These are phyloP conservation scores for Colletotrichum cereale DNA, from an alignment of 2,329 filamentous ascomycete genomes.

Conservation along the genomic window DNA sequence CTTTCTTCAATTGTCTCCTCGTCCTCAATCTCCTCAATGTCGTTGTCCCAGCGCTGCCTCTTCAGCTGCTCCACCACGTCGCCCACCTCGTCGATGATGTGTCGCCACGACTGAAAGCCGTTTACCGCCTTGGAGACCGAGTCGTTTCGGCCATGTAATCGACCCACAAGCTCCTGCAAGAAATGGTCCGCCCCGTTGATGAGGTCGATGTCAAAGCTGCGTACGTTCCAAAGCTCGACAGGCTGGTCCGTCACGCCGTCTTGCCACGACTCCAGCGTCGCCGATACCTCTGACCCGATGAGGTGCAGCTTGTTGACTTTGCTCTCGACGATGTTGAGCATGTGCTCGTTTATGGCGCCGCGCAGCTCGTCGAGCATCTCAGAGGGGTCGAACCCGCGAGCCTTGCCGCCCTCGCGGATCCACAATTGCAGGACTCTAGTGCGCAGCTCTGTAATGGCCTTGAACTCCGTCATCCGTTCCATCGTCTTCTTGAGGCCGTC, in stretches of 20 bases:
- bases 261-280: slow-evolving; percentile 72
- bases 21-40: slow-evolving; percentile 79
- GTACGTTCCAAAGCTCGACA: slow-evolving; percentile 75
- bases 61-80: slow-evolving; percentile 74
- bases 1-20: slow-evolving; percentile 77
- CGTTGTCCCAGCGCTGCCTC: slow-evolving; percentile 80
- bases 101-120: slow-evolving; percentile 79
- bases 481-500: slow-evolving; percentile 73
- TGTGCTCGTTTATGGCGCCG: slow-evolving; percentile 74
- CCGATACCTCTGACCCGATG: slow-evolving; percentile 74
- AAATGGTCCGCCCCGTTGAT: slow-evolving; percentile 75
- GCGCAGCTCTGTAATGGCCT: slow-evolving; percentile 76
- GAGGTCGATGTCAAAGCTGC: slow-evolving; percentile 74
- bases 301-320: slow-evolving; percentile 74
- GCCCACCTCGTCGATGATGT: slow-evolving; percentile 76
- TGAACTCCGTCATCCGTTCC: slow-evolving; percentile 72
- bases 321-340: slow-evolving; percentile 71
- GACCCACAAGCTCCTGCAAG: slow-evolving; percentile 75
- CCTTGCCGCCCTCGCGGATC: slow-evolving; percentile 76
- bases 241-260: slow-evolving; percentile 63
- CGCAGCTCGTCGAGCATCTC: slow-evolving; percentile 78
- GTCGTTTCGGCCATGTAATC: slow-evolving; percentile 79
- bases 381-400: slow-evolving; percentile 75
- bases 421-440: slow-evolving; percentile 79
- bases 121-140: slow-evolving; percentile 72